phyloP scores from a whole-genome alignment of 1,139 yeast species.

The Lodderomyces elongisporus region DNA sequence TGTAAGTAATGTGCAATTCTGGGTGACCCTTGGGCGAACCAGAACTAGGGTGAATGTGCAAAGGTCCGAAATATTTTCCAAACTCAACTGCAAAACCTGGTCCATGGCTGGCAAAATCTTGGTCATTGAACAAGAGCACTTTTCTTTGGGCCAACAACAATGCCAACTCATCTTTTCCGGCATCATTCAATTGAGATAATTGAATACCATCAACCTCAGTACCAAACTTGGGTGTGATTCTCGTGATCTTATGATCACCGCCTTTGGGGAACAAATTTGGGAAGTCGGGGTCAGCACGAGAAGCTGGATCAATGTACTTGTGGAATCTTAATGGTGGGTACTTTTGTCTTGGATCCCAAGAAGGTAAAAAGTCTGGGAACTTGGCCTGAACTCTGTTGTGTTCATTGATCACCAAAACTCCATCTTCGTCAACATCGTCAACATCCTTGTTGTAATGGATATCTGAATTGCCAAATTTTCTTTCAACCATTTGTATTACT shows the following conservation, averaged over 20 bases:
- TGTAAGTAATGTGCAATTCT: slow-evolving; percentile 26
- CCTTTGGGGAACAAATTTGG: slow-evolving; percentile 23
- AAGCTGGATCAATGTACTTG: slow-evolving; percentile 49
- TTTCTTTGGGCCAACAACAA: slow-evolving; percentile 28
- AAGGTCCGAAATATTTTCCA: slow-evolving; percentile 28
- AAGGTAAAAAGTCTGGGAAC: slow-evolving; percentile 46
- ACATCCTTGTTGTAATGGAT: slow-evolving; percentile 37
- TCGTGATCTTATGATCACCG: slow-evolving; percentile 12
- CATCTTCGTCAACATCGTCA: slow-evolving; percentile 35
- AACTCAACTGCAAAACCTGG: slow-evolving; percentile 25
- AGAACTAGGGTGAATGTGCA: slow-evolving; percentile 29
- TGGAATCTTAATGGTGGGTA: slow-evolving; percentile 43
- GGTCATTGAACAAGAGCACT: slow-evolving; percentile 26
- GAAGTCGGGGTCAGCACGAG: slow-evolving; percentile 28
- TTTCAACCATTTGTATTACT: slow-evolving; percentile 9
- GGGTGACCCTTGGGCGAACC: slow-evolving; percentile 24
- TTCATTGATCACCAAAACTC: slow-evolving; percentile 28
- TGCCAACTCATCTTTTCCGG: slow-evolving; percentile 31
- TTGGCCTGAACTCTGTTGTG: slow-evolving; percentile 26
- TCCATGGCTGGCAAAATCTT: slow-evolving; percentile 29
- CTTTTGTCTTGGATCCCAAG: slow-evolving; percentile 46
- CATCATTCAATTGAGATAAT: slow-evolving; percentile 26
- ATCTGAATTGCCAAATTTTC: slow-evolving; percentile 34
- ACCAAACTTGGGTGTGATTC: slow-evolving; percentile 31
- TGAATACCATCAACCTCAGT: slow-evolving; percentile 29